These are phyloP conservation scores for Penicillium sp. DNA, from an alignment of 2,329 filamentous ascomycete species.

Conservation along the genomic window DNA sequence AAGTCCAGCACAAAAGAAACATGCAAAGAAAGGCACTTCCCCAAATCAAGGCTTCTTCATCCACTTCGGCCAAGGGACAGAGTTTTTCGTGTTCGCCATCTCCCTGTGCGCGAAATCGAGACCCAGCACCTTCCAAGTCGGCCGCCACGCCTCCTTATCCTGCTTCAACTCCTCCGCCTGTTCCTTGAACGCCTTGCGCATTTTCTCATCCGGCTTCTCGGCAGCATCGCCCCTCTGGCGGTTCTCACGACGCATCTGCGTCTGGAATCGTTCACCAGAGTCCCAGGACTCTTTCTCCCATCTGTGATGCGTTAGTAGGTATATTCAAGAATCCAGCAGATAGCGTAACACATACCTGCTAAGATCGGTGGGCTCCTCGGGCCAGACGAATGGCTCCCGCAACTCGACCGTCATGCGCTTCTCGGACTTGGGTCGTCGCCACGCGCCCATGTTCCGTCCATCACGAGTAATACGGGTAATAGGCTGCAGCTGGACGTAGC, in stretches of 20 bases:
- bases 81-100: slow-evolving; percentile 12
- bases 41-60: slow-evolving; percentile 11
- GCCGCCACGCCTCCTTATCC: slow-evolving; percentile 59
- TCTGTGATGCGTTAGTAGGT: slow-evolving; percentile 28
- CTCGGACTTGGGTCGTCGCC: slow-evolving; percentile 65
- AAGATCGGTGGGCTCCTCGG: slow-evolving; percentile 61
- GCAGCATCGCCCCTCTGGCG: slow-evolving; percentile 35
- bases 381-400: slow-evolving; percentile 82
- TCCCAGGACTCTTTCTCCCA: slow-evolving; percentile 61
- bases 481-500: slow-evolving; percentile 68
- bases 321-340: too few species aligned
- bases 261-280: slow-evolving; percentile 46
- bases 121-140: slow-evolving; percentile 45
- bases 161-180: slow-evolving; percentile 61
- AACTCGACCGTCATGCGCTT: slow-evolving; percentile 97
- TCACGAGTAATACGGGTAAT: slow-evolving; percentile 45
- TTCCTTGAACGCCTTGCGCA: slow-evolving; percentile 48
- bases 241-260: slow-evolving; percentile 36
- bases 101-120: slow-evolving; percentile 31
- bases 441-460: slow-evolving; percentile 48
- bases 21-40: slow-evolving; percentile 7
- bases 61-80: slow-evolving; percentile 4
- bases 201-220: slow-evolving; percentile 16
- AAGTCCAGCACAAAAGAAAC: slow-evolving; percentile 11
- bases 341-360: slow-evolving; percentile 46